A percentile compares a stretch with the other conserved stretches of the same genome.
phyloP scores from a whole-genome alignment of 495 filamentous ascomycete species.

The Penicillium egyptiacum region DNA sequence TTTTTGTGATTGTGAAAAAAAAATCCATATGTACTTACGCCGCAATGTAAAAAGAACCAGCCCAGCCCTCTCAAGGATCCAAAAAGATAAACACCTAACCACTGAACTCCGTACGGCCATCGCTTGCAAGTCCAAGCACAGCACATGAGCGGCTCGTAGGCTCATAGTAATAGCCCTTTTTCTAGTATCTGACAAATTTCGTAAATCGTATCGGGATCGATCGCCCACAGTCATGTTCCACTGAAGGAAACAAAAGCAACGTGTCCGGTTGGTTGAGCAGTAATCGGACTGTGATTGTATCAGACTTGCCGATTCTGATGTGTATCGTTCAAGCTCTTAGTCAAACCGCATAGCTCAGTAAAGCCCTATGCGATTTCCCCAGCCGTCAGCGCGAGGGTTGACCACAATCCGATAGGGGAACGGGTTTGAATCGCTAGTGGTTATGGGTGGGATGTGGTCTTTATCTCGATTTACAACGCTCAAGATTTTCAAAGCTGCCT shows the following conservation, averaged over 20 bases:
- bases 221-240: not conserved
- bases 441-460: constrained; percentile 97
- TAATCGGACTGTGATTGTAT: not conserved
- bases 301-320: not conserved
- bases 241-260: not conserved
- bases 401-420: constrained; percentile 93
- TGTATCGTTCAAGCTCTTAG: not conserved
- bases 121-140: not conserved
- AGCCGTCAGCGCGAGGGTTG: constrained; percentile 74
- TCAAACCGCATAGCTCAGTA: constrained; percentile 49
- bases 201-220: constrained; percentile 7
- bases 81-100: not conserved
- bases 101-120: not conserved
- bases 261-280: constrained; percentile 5
- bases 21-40: not conserved
- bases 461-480: constrained; percentile 82
- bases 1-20: not conserved
- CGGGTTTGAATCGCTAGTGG: constrained; percentile 85
- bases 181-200: constrained; percentile 1
- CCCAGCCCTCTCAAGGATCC: not conserved
- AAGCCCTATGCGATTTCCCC: constrained; percentile 77
- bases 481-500: constrained; percentile 84
- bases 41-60: constrained; percentile 2
- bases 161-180: constrained; percentile 3
- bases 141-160: not conserved